Percentiles rank a stretch among this genome's conserved stretches.
phyloP scores from a whole-genome alignment of 148 eudicot species.

The Fagopyrum esculentum region DNA sequence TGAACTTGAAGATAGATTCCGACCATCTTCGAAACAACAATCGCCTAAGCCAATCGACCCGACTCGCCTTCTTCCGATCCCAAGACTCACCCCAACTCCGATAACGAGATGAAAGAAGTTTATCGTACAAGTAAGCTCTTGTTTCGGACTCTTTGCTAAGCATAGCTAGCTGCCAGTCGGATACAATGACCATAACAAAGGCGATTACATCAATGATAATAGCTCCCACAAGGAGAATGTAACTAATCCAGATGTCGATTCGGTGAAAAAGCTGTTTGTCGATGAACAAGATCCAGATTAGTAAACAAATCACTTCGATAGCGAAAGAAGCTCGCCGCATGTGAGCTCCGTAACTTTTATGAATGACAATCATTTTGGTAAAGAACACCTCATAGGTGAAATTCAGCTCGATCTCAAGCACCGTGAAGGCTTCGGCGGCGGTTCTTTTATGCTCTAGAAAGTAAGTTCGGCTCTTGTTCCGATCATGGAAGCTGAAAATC shows the following conservation, averaged over 20 bases:
- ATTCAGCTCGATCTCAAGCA: conserved; percentile 47
- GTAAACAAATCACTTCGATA: conserved; percentile 14
- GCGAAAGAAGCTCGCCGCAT: conserved; percentile 17
- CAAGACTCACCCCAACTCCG: not conserved
- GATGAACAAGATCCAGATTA: conserved; percentile 12
- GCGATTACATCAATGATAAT: conserved; percentile 33
- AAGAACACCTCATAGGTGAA: conserved; percentile 39
- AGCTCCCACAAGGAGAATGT: conserved; percentile 17
- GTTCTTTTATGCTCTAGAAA: conserved; percentile 19
- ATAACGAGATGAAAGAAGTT: not conserved
- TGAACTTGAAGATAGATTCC: conserved; percentile 12
- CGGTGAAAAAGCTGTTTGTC: not conserved
- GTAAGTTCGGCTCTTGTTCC: conserved; percentile 31
- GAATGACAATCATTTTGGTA: conserved; percentile 35
- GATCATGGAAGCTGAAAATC: conserved; percentile 39
- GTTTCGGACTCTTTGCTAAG: not conserved
- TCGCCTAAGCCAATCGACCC: not conserved
- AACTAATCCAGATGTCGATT: conserved; percentile 28
- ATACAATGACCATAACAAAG: conserved; percentile 25
- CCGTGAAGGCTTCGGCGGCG: conserved; percentile 36
- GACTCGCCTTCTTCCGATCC: not conserved
- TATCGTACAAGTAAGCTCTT: not conserved
- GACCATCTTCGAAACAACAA: conserved; percentile 33
- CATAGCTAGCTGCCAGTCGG: conserved; percentile 25
- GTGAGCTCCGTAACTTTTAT: conserved; percentile 14